Percentiles rank a stretch among this genome's conserved stretches.
These are phyloP conservation scores for Nannizzia gypsea DNA, from an alignment of 2,329 filamentous ascomycete species.

Conservation along the genomic window DNA sequence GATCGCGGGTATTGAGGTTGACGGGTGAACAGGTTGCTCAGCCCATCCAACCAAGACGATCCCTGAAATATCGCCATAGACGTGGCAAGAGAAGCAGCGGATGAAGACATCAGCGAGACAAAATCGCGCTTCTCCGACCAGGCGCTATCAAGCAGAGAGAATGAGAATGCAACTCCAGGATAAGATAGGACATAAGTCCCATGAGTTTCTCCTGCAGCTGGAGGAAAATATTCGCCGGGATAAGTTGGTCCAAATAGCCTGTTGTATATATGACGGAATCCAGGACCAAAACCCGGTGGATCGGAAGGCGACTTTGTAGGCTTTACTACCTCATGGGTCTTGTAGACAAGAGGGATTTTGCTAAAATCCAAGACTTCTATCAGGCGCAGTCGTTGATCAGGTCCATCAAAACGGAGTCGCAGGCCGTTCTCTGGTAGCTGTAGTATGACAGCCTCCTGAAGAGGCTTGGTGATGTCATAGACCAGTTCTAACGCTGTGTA, in stretches of 20 bases:
- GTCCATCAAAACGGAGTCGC: constrained; percentile 82
- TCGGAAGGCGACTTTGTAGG: constrained; percentile 25
- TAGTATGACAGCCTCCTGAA: constrained; percentile 63
- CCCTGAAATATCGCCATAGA: constrained; percentile 89
- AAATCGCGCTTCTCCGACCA: constrained; percentile 69
- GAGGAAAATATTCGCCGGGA: constrained; percentile 77
- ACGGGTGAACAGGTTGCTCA: constrained; percentile 64
- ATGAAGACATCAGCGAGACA: constrained; percentile 70
- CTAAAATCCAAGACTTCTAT: constrained; percentile 88
- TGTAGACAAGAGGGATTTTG: constrained; percentile 73
- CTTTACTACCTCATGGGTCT: constrained; percentile 66
- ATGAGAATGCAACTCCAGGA: constrained; percentile 86
- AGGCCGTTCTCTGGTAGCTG: constrained; percentile 74
- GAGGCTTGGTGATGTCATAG: constrained; percentile 64
- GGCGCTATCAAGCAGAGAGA: constrained; percentile 60
- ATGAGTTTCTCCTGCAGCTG: constrained; percentile 41
- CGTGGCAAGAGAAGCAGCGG: constrained; percentile 61
- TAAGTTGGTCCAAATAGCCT: constrained; percentile 88
- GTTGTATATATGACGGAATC: constrained; percentile 83
- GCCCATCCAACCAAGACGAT: constrained; percentile 76
- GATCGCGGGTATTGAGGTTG: constrained; percentile 62
- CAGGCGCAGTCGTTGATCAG: constrained; percentile 78
- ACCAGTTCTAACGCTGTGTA: constrained; percentile 75
- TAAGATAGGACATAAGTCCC: constrained; percentile 89
- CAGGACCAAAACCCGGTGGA: constrained; percentile 45